Base-by-base conservation (phyloP, 768 basidiomycete genomes). In the Trichaptum fuscoviolaceum region DNA sequence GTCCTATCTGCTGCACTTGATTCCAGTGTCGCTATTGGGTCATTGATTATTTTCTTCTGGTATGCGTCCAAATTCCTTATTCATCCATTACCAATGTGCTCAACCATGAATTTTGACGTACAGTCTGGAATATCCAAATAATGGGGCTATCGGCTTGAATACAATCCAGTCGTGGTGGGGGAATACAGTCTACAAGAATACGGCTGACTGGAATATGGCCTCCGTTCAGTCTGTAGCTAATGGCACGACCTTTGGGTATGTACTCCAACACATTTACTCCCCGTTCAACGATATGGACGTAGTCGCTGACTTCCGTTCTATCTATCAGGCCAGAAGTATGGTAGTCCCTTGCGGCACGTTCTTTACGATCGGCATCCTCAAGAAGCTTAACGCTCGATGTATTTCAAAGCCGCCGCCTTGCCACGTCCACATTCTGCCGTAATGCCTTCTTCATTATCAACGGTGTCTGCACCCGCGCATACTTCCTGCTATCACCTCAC, bases 1-100 rank as follows among this genome's bases (percentile, higher is more conserved):
- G 85, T 90, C 23, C 75, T 91, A n/a, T 90, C 89, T 7, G 87
- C 89, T 10, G 90, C 87, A 3, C 71, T 91, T 70, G 90, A 90
- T 70, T 83, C 89, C 17, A 89, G 90, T n/a, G 78, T 89, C 9
- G 88, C 88, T 0, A 69, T 90, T 20, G 75, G 82, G 24, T 75
- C 82, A 2, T 76, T 90, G 26, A 25, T 86, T 61, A 82, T 89
- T 57, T 88, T 86, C 77, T 87, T 88, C 74, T 69, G 25, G 59
- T 61, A 25, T 17, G 59, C 5, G 23, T 17, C 30, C 15, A 18
- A 20, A 3, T 15, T 15, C 15, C 6, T 12, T 20, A 7, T 25
- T 25, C 30, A 30, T 30, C 8, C 30, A 8, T 3, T 3, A 2
- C 30, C 30, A 30, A 8, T 3, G 30, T 30, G 8, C 30, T 30